Conservation (phyloP, 129 eudicot genomes). For the Chrysanthemum lavandulifolium region DNA sequence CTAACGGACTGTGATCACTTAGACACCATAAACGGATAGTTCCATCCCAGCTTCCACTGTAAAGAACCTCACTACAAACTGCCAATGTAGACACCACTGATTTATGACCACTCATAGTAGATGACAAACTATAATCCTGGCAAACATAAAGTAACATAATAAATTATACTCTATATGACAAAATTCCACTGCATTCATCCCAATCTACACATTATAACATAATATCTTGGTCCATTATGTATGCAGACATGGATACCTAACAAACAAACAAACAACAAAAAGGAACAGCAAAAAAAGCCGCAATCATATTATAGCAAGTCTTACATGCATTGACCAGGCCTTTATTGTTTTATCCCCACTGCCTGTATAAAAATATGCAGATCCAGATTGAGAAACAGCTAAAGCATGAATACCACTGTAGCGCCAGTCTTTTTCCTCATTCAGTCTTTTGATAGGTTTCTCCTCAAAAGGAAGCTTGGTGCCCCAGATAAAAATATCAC, state of each 20-base stretch:
- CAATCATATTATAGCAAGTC: neutral
- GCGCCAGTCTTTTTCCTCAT: conserved; percentile 85
- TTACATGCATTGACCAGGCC: conserved; percentile 90
- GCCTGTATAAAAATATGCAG: conserved; percentile 72
- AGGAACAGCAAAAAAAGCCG: neutral
- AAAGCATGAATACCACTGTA: conserved; percentile 88
- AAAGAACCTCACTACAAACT: conserved; percentile 61
- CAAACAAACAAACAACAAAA: neutral
- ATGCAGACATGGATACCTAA: neutral
- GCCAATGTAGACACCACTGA: conserved; percentile 80
- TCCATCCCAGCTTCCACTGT: conserved; percentile 99
- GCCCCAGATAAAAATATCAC: conserved; percentile 73
- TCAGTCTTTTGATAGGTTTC: conserved; percentile 50
- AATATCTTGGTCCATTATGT: too few relatives aligned
- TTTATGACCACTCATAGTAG: conserved; percentile 79
- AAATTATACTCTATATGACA: neutral
- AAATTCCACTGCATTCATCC: neutral
- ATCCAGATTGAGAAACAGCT: conserved; percentile 56
- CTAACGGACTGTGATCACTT: conserved; percentile 75
- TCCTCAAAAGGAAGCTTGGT: conserved; percentile 48
- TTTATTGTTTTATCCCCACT: conserved; percentile 82
- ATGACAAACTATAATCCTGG: conserved; percentile 69
- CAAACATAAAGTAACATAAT: conserved; percentile 14
- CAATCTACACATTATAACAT: too few relatives aligned
- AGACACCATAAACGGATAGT: conserved; percentile 84